phyloP scores from a whole-genome alignment of 257 asterid genomes.

The Nicotiana attenuata region DNA sequence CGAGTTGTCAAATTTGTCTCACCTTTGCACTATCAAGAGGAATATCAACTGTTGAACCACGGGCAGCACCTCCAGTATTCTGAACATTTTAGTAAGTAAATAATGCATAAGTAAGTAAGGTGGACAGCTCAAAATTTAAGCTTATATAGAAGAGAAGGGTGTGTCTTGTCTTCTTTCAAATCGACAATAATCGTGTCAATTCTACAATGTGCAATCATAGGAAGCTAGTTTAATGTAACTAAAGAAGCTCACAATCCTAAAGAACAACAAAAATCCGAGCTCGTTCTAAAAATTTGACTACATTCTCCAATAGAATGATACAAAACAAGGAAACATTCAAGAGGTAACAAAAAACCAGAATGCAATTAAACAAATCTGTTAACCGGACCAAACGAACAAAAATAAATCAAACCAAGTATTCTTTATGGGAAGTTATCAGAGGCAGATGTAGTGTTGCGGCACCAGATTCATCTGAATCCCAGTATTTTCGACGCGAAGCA shows the following conservation, averaged over 20 bases:
- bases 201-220: too few relatives aligned
- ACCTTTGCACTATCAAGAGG: slow-evolving; percentile 68
- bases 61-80: slow-evolving; percentile 63
- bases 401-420: neutral
- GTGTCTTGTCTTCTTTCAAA: too few relatives aligned
- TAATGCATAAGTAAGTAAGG: slow-evolving; percentile 9
- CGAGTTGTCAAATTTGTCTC: neutral
- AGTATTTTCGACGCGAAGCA: too few relatives aligned
- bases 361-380: neutral
- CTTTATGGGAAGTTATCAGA: neutral
- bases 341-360: neutral
- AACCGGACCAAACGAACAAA: neutral
- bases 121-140: too few relatives aligned
- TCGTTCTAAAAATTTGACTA: neutral
- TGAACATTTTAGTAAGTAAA: slow-evolving; percentile 30
- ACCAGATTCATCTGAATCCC: too few relatives aligned
- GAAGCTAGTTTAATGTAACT: neutral
- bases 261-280: neutral
- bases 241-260: neutral
- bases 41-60: slow-evolving; percentile 69
- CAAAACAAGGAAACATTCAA: neutral
- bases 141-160: too few relatives aligned
- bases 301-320: neutral
- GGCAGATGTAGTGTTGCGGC: too few relatives aligned
- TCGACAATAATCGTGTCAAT: too few relatives aligned